Percentiles rank a stretch among this genome's conserved stretches.
Conservation (phyloP, 2,329 filamentous ascomycete species). For the Colletotrichum cereale region DNA sequence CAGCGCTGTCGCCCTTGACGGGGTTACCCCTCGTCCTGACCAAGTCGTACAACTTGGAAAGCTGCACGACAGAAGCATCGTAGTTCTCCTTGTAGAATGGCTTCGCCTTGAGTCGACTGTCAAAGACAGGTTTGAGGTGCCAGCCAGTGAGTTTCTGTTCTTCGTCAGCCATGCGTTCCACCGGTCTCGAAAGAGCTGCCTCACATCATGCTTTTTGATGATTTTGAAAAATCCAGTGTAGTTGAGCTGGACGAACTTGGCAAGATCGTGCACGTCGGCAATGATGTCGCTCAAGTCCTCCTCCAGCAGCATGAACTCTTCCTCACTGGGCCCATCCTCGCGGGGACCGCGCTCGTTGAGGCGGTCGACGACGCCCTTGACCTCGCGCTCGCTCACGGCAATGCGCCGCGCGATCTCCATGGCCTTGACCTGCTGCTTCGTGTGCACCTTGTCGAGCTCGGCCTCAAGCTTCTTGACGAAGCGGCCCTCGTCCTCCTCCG, state of each 20-base stretch:
- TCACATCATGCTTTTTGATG: conserved; percentile 98
- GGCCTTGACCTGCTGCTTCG: conserved; percentile 96
- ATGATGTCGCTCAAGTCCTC: conserved; percentile 98
- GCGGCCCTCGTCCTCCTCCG: conserved; percentile 88
- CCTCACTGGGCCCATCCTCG: conserved; percentile 78
- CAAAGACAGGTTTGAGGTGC: conserved; percentile 96
- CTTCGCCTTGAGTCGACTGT: conserved; percentile 91
- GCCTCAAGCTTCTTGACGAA: conserved; percentile 90
- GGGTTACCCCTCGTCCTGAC: conserved; percentile 95
- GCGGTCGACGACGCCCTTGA: conserved; percentile 85
- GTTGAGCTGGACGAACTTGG: conserved; percentile 98
- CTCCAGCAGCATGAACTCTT: conserved; percentile 94
- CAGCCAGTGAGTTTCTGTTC: conserved; percentile 90
- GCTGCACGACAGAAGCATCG: conserved; percentile 92
- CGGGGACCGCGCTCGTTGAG: conserved; percentile 73
- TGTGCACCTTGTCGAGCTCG: conserved; percentile 97
- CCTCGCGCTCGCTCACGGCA: conserved; percentile 87
- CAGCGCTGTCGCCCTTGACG: conserved; percentile 89
- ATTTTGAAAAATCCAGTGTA: conserved; percentile 99
- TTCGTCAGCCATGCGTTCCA: conserved; percentile 1
- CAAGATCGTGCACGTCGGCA: conserved; percentile 96
- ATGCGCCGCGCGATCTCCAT: conserved; percentile 96
- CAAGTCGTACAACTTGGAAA: conserved; percentile 94
- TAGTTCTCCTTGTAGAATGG: conserved; percentile 99
- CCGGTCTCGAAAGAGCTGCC: conserved; percentile 50